Evolutionary conservation across 805 yeast genomes (phyloP), one percentile per base, ranked within the genome.

Genomic region (Saccharomyces kudriavzevii): DNA sequence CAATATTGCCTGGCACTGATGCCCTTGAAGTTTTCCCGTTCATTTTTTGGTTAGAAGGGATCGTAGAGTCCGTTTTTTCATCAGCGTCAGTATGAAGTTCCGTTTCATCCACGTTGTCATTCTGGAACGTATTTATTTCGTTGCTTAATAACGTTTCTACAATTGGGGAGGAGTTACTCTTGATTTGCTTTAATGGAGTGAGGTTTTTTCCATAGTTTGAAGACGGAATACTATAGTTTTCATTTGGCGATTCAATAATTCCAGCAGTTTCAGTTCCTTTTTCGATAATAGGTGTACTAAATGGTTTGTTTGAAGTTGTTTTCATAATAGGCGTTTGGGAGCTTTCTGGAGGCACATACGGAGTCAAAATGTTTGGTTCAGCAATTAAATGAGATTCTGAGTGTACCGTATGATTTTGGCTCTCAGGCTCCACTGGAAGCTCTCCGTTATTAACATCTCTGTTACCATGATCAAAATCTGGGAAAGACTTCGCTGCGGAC

Each of bases 351-450:
- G 53, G 54, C 28, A 50, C 52, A 51, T 60, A 54, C 6, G 70
- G 70, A 8, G 70, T 67, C 17, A 69, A 57, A 48, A 68, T 64
- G 28, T 66, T 67, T 17, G 59, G 58, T 14, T 43, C 43, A 22
- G 53, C 30, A 26, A 48, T 35, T 24, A 52, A 49, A 14, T 52
- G 43, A 35, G 8, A 35, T 9, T 35, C 43, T 17, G 43, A 35
- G 9, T 35, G n/a, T 17, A 17, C 43, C 10, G 22, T 22, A 6
- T 10, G 43, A 8, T 9, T 17, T 17, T 35, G 43, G 8, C 10
- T 17, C 17, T 35, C 24, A 8, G 17, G 11, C 17, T 35, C 43
- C 17, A 13, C 22, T 17, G 24, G 17, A 17, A n/a, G 11, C n/a
- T 20, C 24, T 35, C 43, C 24, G 17, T 35, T 35, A 11, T 35